phyloP scores from a whole-genome alignment of 2,329 filamentous ascomycete species.

The Fusarium sp. region DNA sequence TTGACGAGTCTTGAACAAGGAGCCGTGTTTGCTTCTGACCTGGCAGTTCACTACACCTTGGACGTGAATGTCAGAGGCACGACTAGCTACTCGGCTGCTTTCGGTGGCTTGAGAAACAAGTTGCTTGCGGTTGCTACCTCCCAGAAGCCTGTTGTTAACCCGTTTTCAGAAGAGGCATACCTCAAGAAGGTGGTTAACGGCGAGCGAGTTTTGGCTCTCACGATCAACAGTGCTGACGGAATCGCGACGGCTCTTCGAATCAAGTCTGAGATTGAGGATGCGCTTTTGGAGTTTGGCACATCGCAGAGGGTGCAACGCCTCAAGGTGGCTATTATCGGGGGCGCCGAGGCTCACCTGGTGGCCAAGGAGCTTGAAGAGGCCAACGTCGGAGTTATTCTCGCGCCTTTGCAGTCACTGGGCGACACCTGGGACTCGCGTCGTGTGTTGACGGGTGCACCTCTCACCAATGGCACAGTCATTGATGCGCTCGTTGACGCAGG shows the following conservation, averaged over 20 bases:
- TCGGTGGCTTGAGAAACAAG: constrained; percentile 63
- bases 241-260: constrained; percentile 69
- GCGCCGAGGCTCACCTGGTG: constrained; percentile 70
- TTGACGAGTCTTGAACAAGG: constrained; percentile 58
- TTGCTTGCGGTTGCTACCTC: constrained; percentile 62
- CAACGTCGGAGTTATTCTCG: constrained; percentile 68
- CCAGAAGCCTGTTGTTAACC: constrained; percentile 51
- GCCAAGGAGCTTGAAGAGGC: constrained; percentile 68
- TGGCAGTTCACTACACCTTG: constrained; percentile 69
- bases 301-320: constrained; percentile 49
- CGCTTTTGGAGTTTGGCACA: constrained; percentile 38
- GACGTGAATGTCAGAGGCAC: constrained; percentile 55
- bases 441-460: constrained; percentile 70
- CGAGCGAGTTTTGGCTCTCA: constrained; percentile 65
- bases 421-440: constrained; percentile 70
- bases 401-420: constrained; percentile 67
- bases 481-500: constrained; percentile 68
- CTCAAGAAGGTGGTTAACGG: constrained; percentile 66
- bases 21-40: constrained; percentile 65
- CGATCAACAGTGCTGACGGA: constrained; percentile 70
- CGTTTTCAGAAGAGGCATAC: constrained; percentile 61
- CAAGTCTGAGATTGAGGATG: constrained; percentile 65
- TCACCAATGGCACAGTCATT: constrained; percentile 72
- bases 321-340: constrained; percentile 69
- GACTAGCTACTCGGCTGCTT: constrained; percentile 63